Base-by-base conservation (phyloP, 2,329 filamentous ascomycete species). In the Dactylellina haptotyla region DNA sequence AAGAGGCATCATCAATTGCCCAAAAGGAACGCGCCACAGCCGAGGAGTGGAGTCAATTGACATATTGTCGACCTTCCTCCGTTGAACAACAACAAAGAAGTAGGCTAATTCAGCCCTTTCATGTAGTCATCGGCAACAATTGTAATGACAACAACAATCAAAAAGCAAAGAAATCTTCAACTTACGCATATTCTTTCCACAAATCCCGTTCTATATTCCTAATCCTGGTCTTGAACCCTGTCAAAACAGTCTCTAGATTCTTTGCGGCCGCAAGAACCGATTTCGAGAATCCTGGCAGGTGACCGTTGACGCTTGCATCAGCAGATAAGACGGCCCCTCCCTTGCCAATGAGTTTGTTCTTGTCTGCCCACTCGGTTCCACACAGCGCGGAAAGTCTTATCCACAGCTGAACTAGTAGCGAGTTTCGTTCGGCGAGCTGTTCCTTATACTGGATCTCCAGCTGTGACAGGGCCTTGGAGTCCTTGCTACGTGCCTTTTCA, bases 341-440 rank as follows among this genome's bases (percentile, higher is more conserved):
- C 50, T 66, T 63, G 65, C 58, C 66, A 79, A 98, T 91, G 23
- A 97, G 87, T 65, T 90, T 90, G 80, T 98, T 93, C 78, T 90
- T 88, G 80, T 97, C 91, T 3, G 91, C 88, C 94, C 95, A 99
- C 79, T 98, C 95, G 0, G 88, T 86, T 9, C 95, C 95, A 78
- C 95, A 98, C 45, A 98, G 85, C 0, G 87, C 85, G 2, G 92
- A 93, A 6, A 99, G 85, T 48, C 91, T 87, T 75, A 94, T 94
- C 95, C 95, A 99, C 3, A 98, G 83, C n/a, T 88, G 86, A 20
- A 97, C 86, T 16, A 98, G 85, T 58, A 99, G 84, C 72, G 91
- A 90, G 82, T 98, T 97, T 63, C 95, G 89, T 82, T 98, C 95
- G 45, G 86, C 87, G 39, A 98, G 85, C 81, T 98, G 93, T 58